Percentiles rank a stretch among this genome's conserved stretches.
Evolutionary conservation across 2,329 filamentous ascomycete species (phyloP).

Genomic region (Verticillium longisporum): DNA sequence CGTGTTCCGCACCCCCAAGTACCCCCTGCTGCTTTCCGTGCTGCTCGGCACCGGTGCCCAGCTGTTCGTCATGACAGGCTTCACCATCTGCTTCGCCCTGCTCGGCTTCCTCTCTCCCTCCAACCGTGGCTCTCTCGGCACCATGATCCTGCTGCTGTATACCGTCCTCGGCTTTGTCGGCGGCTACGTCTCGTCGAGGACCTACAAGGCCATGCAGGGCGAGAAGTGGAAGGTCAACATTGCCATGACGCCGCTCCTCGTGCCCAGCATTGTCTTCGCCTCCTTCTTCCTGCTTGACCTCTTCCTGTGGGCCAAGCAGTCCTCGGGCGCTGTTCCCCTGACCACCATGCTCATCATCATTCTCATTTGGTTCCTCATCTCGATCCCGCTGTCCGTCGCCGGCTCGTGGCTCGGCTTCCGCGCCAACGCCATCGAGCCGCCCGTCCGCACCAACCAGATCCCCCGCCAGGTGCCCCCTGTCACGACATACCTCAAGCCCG

Average conservation of each 20-base stretch:
- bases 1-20: slow-evolving; percentile 83
- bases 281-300: slow-evolving; percentile 92
- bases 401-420: slow-evolving; percentile 95
- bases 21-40: slow-evolving; percentile 77
- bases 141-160: slow-evolving; percentile 88
- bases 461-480: slow-evolving; percentile 89
- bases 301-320: slow-evolving; percentile 90
- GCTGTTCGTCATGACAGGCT: slow-evolving; percentile 94
- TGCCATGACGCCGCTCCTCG: slow-evolving; percentile 73
- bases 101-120: slow-evolving; percentile 93
- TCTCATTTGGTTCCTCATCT: slow-evolving; percentile 94
- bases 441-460: slow-evolving; percentile 95
- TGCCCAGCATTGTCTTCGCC: slow-evolving; percentile 79
- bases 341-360: slow-evolving; percentile 94
- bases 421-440: slow-evolving; percentile 61
- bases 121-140: slow-evolving; percentile 88
- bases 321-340: slow-evolving; percentile 91
- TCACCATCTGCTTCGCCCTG: slow-evolving; percentile 88
- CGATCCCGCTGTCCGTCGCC: slow-evolving; percentile 79
- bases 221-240: slow-evolving; percentile 96
- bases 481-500: slow-evolving; percentile 72
- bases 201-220: slow-evolving; percentile 92
- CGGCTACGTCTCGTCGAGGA: slow-evolving; percentile 79
- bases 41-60: slow-evolving; percentile 91
- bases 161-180: slow-evolving; percentile 89